phyloP scores from a whole-genome alignment of 257 asterid species.

The Lantana camara region DNA sequence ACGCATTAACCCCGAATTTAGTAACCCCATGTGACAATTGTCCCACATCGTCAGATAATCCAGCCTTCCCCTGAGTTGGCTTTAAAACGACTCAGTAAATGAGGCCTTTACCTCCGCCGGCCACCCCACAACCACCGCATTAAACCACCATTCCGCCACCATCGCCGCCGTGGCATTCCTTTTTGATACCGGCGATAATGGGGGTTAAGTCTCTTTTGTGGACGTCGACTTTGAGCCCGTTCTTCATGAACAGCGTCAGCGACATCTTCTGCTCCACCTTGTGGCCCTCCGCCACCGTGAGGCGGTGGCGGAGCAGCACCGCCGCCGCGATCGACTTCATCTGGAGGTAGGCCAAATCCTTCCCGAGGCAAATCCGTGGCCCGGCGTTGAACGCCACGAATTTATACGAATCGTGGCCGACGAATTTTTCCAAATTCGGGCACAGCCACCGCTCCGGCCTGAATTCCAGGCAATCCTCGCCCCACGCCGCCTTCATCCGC shows the following conservation, averaged over 20 bases:
- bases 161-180: conserved; percentile 32
- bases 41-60: conserved; percentile 27
- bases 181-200: conserved; percentile 31
- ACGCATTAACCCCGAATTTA: too few species aligned
- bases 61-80: conserved; percentile 35
- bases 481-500: conserved; percentile 82
- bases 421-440: conserved; percentile 41
- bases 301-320: conserved; percentile 74
- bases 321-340: conserved; percentile 94
- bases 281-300: conserved; percentile 55
- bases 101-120: not conserved
- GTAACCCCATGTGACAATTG: conserved; percentile 34
- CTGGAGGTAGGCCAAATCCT: conserved; percentile 81
- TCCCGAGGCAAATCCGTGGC: conserved; percentile 84
- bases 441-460: conserved; percentile 87
- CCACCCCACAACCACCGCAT: conserved; percentile 46
- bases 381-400: conserved; percentile 95
- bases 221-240: conserved; percentile 69
- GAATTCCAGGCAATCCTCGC: conserved; percentile 79
- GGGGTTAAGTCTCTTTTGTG: conserved; percentile 51
- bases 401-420: conserved; percentile 69
- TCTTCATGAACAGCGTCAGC: conserved; percentile 79
- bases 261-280: conserved; percentile 93
- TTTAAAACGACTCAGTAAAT: conserved; percentile 28
- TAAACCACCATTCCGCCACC: conserved; percentile 55